These are phyloP conservation scores for Proteromonas lacertae DNA, from an alignment of 352 stramenopile genomes.

Conservation along the genomic window DNA sequence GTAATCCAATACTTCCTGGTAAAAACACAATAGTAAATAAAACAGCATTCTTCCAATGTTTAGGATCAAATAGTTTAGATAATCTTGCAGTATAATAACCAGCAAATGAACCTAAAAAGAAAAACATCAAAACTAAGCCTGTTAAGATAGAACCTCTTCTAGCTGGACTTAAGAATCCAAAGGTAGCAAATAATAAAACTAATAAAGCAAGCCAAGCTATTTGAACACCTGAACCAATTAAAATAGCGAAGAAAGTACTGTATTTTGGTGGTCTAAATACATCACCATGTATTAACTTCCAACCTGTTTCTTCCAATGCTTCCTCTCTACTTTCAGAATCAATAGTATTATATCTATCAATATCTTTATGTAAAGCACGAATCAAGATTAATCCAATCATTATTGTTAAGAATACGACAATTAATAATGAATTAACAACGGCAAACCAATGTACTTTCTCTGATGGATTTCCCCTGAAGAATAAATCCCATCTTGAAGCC, in stretches of 20 bases:
- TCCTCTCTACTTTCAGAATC: slow-evolving; percentile 63
- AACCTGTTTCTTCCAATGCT: slow-evolving; percentile 55
- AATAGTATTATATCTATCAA: slow-evolving; percentile 78
- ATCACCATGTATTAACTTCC: slow-evolving; percentile 91
- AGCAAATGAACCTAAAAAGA: slow-evolving; percentile 68
- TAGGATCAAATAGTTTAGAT: slow-evolving; percentile 99
- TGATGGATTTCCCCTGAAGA: slow-evolving; percentile 44
- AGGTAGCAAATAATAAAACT: slow-evolving; percentile 76
- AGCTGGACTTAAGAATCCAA: slow-evolving; percentile 68
- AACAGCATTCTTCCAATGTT: slow-evolving; percentile 83
- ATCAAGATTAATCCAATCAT: slow-evolving; percentile 98
- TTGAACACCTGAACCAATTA: slow-evolving; percentile 83
- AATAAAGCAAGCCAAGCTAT: slow-evolving; percentile 69
- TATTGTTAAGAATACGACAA: slow-evolving; percentile 86
- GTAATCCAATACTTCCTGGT: slow-evolving; percentile 65
- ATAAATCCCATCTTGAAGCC: slow-evolving; percentile 94
- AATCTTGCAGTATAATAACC: slow-evolving; percentile 73
- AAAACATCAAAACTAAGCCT: slow-evolving; percentile 78
- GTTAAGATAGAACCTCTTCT: slow-evolving; percentile 90
- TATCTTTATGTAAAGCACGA: slow-evolving; percentile 82
- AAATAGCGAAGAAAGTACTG: slow-evolving; percentile 80
- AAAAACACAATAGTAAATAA: slow-evolving; percentile 72
- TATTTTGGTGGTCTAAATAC: slow-evolving; percentile 84
- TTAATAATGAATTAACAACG: slow-evolving; percentile 94
- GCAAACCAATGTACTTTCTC: slow-evolving; percentile 85